Evolutionary conservation across 331 rosid genomes (phyloP), one percentile per base, ranked within the genome.

Genomic region (Telfairia occidentalis): DNA sequence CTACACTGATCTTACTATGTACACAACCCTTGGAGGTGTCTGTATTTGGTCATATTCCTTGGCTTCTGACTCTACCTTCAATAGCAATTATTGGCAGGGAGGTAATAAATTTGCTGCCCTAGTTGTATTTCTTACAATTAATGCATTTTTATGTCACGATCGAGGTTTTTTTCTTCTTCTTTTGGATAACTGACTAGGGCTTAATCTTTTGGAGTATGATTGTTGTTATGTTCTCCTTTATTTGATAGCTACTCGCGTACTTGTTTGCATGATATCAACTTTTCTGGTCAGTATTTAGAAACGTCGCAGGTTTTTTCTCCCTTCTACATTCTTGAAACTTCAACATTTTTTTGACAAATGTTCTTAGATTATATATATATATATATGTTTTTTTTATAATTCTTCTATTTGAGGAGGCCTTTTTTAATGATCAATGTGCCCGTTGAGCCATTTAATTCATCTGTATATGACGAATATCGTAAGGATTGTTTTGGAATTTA

Each of bases 51-150:
- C 92, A 85, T 76, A 83, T 76, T 38, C 93, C 93, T 21, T 95
- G 99, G 99, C 83, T 95, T 5, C 83, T 95, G 38, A 86, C 96
- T 45, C 71, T 86, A 69, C 99, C 99, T 77, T 65, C 97, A 63
- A 85, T 95, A 83, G 88, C 90, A 70, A 86, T 95, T 49, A 90
- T 92, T 78, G 99, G 99, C 60, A 84, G 99, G 84, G 99, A 95
- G 99, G 99, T 95, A 91, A 76, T 55, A 29, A 43, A 38, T 45
- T 37, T 45, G 18, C 49, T 6, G 6, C n/a, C 19, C 18, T 16
- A 1, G 30, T 71, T 29, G 28, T 43, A 43, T 40, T 55, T 23
- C 28, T 19, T 28, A 7, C 45, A 55, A n/a, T n/a, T n/a, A n/a
- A n/a, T n/a, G 38, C 38, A 59, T 59, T 59, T 4, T 11, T 28